Evolutionary conservation across 2,329 filamentous ascomycete species (phyloP), one percentile per base, ranked within the genome.

Genomic region (Trichoderma pleuroti): DNA sequence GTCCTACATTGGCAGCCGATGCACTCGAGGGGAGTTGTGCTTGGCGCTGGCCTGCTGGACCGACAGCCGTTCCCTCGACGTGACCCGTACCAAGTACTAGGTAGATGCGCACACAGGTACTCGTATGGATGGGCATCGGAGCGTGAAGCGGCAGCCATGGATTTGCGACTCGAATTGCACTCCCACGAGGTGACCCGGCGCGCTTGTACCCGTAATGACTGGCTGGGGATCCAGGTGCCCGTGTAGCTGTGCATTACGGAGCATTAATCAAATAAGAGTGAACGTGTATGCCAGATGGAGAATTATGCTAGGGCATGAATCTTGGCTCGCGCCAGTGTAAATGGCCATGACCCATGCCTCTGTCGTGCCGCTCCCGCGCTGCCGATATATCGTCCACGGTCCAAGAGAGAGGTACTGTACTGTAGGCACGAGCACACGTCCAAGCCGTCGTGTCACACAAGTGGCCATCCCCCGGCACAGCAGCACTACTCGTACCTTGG

Each of bases 211-310:
- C 42, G 46, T 7, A 52, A 24, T 52, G n/a, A 21, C 26, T 5
- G 46, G 39, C 49, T 34, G 39, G 32, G 39, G 32, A 56, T 14
- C 36, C 56, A 34, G 32, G 28, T 21, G 32, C 26, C 21, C 28
- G 18, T 21, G 30, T 32, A 64, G 46, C 12, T 66, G 49, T 34
- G 63, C 56, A 68, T 68, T 59, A 61, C 56, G 65, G 54, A 68
- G 54, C 24, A 67, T 59, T 67, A 36, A 52, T 68, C n/a, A 60
- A 68, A 68, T 68, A 68, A 68, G 65, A 68, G 56, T 68, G 65
- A 52, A 24, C 46, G 11, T 68, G 39, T 28, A 46, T 68, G 24
- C 56, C 65, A 32, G 56, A 68, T 68, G 65, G 56, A 61, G 65
- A 68, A 60, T 68, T 60, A 68, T 68, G 65, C 65, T 39, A 52